These are phyloP conservation scores for Clausena lansium DNA, from an alignment of 345 rosid genomes.

Conservation along the genomic window DNA sequence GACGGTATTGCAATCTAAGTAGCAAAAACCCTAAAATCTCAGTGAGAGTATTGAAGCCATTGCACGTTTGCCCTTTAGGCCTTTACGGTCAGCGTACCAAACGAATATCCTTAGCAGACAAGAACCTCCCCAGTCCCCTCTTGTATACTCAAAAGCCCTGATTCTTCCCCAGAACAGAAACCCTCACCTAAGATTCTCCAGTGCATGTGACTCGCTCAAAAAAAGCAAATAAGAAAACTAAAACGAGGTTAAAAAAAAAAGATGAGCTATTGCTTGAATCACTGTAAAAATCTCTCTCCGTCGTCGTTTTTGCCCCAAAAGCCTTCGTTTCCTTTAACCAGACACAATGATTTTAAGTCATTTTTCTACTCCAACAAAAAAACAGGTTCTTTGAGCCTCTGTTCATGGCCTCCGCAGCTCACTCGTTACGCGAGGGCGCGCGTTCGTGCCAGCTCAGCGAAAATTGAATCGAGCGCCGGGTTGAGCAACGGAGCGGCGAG, in stretches of 20 bases:
- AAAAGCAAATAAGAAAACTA: not conserved
- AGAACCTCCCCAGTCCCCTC: not conserved
- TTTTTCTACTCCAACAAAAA: constrained; percentile 22
- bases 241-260: not conserved
- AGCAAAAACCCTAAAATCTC: no score
- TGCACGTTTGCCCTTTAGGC: no score
- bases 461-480: constrained; percentile 16
- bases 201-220: not conserved
- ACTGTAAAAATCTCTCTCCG: constrained; percentile 23
- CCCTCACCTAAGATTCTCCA: not conserved
- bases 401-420: constrained; percentile 31
- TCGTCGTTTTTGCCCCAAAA: constrained; percentile 4
- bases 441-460: constrained; percentile 4
- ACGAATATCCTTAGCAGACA: not conserved
- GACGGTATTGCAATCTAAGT: no score
- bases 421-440: constrained; percentile 6
- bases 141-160: constrained; percentile 4
- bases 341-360: constrained; percentile 15
- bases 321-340: constrained; percentile 24
- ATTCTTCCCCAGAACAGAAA: not conserved
- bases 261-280: constrained; percentile 27
- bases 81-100: not conserved
- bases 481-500: constrained; percentile 7
- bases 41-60: no score
- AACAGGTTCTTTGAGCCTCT: constrained; percentile 9